Conservation (phyloP, 2,329 filamentous ascomycete genomes). For the Colletotrichum sidae region DNA sequence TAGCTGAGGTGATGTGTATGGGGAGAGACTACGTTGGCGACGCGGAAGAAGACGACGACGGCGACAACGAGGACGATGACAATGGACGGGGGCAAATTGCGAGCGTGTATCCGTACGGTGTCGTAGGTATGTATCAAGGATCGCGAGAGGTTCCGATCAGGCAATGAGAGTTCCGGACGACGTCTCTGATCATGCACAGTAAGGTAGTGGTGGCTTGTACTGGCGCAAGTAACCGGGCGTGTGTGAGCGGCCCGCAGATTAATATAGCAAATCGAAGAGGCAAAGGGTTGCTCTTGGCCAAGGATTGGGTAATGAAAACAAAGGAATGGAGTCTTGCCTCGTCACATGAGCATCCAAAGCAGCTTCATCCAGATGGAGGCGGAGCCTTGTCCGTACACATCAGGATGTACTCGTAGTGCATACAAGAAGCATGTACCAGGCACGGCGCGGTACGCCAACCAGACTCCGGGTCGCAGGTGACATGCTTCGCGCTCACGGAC, state of each 20-base stretch:
- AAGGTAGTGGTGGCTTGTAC: conserved; percentile 12
- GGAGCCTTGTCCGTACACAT: conserved; percentile 31
- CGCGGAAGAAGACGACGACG: conserved; percentile 2
- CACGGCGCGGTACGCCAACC: conserved; percentile 16
- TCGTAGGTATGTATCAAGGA: too few relatives aligned
- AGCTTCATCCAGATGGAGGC: conserved; percentile 36
- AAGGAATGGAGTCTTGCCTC: conserved; percentile 52
- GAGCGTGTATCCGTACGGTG: too few relatives aligned
- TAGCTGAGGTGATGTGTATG: conserved; percentile 34
- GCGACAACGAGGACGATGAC: background rate
- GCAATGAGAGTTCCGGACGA: background rate
- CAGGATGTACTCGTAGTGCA: too few relatives aligned
- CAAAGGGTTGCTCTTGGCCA: conserved; percentile 38
- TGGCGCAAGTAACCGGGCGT: conserved; percentile 18
- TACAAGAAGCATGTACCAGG: background rate
- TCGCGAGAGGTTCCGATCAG: too few relatives aligned
- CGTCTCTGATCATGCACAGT: conserved; percentile 20
- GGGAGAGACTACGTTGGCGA: conserved; percentile 1
- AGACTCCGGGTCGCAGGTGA: conserved; percentile 23
- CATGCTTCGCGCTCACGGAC: conserved; percentile 32
- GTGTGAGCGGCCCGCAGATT: conserved; percentile 38
- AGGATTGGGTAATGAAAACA: conserved; percentile 64
- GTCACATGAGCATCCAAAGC: conserved; percentile 48
- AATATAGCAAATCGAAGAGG: conserved; percentile 35
- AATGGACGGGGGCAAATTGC: too few relatives aligned